These are phyloP conservation scores for Candida coquimbonensis DNA, from an alignment of 805 yeast species.

Conservation along the genomic window DNA sequence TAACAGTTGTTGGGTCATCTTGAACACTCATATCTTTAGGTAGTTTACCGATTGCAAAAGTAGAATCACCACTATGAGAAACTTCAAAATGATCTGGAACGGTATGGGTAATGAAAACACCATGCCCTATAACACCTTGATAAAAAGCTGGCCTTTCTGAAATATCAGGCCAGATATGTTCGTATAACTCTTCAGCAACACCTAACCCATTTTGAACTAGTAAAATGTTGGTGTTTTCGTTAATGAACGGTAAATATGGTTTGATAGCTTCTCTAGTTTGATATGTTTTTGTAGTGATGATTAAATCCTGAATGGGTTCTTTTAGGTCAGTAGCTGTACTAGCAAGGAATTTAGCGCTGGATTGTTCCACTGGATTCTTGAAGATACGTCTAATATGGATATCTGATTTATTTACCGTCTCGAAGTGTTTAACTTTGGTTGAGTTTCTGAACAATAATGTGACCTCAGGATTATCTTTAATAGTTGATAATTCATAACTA, in stretches of 20 bases:
- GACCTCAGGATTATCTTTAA: conserved; percentile 13
- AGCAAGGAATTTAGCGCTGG: conserved; percentile 3
- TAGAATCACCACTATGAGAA: conserved; percentile 69
- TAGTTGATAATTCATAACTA: conserved; percentile 18
- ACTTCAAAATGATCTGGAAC: conserved; percentile 34
- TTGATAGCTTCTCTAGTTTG: conserved; percentile 59
- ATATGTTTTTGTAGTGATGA: conserved; percentile 76
- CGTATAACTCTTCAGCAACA: conserved; percentile 48
- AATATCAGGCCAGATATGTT: conserved; percentile 46
- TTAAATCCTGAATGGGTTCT: conserved; percentile 43
- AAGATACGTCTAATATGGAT: conserved; percentile 17
- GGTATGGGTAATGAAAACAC: conserved; percentile 45
- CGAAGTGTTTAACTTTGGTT: conserved; percentile 14
- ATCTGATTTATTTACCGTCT: conserved; percentile 10
- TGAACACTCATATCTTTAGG: conserved; percentile 33
- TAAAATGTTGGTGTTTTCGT: conserved; percentile 50
- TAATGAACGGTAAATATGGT: conserved; percentile 45
- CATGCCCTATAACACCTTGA: conserved; percentile 81
- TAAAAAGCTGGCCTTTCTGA: conserved; percentile 49
- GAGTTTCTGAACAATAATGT: conserved; percentile 18
- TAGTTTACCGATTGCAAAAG: conserved; percentile 48
- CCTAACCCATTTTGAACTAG: conserved; percentile 91
- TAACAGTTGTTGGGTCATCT: conserved; percentile 5
- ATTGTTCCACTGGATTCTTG: conserved; percentile 9
- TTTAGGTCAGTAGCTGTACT: conserved; percentile 13